A percentile compares a stretch with the other conserved stretches of the same genome.
Evolutionary conservation across 306 rosid species (phyloP).

Genomic region (Sophora flavescens): DNA sequence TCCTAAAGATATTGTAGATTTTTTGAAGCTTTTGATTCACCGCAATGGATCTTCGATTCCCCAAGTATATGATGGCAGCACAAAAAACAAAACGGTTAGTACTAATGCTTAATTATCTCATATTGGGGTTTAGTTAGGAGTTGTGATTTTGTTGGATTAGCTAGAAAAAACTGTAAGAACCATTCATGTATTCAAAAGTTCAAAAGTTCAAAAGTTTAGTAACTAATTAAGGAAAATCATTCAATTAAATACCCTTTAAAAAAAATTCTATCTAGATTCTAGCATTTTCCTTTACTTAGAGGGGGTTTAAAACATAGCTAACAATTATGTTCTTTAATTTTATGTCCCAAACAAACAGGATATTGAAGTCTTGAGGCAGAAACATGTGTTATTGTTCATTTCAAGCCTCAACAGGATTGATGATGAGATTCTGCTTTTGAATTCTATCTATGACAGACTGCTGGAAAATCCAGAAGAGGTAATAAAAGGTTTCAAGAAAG

Average conservation of each 20-base stretch:
- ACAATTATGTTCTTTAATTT: not conserved
- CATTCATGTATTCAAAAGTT: not conserved
- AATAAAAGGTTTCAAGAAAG: slow-evolving; percentile 42
- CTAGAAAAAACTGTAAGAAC: too few relatives aligned
- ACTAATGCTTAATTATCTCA: not conserved
- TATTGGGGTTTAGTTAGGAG: not conserved
- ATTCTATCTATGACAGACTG: slow-evolving; percentile 44
- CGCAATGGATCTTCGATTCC: slow-evolving; percentile 14
- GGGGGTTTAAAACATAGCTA: not conserved
- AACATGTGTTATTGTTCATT: slow-evolving; percentile 46
- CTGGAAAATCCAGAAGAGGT: slow-evolving; percentile 36
- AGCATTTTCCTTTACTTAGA: not conserved
- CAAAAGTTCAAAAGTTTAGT: not conserved
- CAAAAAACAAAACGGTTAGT: slow-evolving; percentile 25
- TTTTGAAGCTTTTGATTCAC: slow-evolving; percentile 47
- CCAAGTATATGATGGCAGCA: slow-evolving; percentile 40
- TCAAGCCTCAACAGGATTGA: slow-evolving; percentile 44
- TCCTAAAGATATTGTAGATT: slow-evolving; percentile 48
- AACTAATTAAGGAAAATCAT: too few relatives aligned
- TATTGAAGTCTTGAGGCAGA: slow-evolving; percentile 40
- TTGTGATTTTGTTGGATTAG: too few relatives aligned
- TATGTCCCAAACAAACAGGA: slow-evolving; percentile 41
- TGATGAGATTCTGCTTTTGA: slow-evolving; percentile 52
- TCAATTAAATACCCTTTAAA: too few relatives aligned
- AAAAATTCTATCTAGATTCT: not conserved